These are phyloP conservation scores for Adiantum capillusveneris DNA, from an alignment of 75 land plant species.

Conservation along the genomic window DNA sequence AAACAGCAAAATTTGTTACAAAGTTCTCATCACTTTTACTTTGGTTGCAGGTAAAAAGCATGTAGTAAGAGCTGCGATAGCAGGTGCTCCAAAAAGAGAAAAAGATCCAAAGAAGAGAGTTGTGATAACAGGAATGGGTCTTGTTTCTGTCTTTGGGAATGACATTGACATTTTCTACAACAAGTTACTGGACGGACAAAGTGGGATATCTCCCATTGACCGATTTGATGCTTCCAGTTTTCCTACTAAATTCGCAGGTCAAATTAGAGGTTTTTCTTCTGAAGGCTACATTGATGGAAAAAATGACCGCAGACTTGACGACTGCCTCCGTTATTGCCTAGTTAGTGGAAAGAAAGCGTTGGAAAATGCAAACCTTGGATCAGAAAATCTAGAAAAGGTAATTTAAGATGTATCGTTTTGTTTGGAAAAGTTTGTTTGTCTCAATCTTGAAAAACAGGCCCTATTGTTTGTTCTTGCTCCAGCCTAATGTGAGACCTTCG, in stretches of 20 bases:
- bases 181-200: conserved; percentile 50
- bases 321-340: conserved; percentile 57
- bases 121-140: conserved; percentile 73
- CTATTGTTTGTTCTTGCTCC: too few species aligned
- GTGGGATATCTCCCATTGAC: conserved; percentile 51
- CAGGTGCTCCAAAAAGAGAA: conserved; percentile 42
- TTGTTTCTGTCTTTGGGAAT: conserved; percentile 72
- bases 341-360: conserved; percentile 66
- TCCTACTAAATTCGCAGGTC: conserved; percentile 62
- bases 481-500: too few species aligned
- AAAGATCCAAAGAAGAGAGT: conserved; percentile 63
- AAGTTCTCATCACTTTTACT: too few species aligned
- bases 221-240: conserved; percentile 66
- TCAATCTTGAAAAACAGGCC: too few species aligned
- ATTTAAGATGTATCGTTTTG: too few species aligned
- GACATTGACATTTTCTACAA: conserved; percentile 61
- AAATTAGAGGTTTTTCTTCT: conserved; percentile 50
- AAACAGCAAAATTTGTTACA: too few species aligned
- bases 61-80: conserved; percentile 11
- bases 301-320: conserved; percentile 64
- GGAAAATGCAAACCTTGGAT: conserved; percentile 48
- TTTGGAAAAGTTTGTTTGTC: too few species aligned
- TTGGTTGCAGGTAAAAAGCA: too few species aligned
- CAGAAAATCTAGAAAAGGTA: conserved; percentile 43
- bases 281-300: conserved; percentile 68